Evolutionary conservation across 306 rosid genomes (phyloP), one percentile per base, ranked within the genome.

Genomic region (Vigna trinervia): DNA sequence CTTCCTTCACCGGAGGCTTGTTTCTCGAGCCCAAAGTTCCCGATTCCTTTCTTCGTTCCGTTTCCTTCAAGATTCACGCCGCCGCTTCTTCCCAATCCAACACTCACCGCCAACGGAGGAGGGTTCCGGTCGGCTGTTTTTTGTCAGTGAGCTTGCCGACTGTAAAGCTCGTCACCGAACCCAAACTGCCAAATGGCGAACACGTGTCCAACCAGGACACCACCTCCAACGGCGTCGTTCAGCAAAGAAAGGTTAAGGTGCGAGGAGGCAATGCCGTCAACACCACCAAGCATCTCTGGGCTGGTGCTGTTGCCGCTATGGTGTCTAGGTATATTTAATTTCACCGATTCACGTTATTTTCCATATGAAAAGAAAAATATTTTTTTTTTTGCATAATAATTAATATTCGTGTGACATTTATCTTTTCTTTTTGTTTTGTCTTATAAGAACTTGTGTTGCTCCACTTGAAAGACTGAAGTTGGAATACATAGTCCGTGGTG

Each of bases 271-370:
- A 69, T 71, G 97, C 96, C 68, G 78, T 95, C 86, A 95, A 92
- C 86, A 85, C 96, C 70, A 89, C 97, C 57, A 95, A 88, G 64
- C 97, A 95, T 84, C 88, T 95, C 10, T 95, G 97, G 99, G 81
- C 99, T 56, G 99, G 97, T 83, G 97, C 97, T 36, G 77, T 90
- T 8, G 97, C 97, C n/a, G 97, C 99, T 76, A 92, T 95, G 99
- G 99, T 95, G 84, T 92, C 99, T 65, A 92, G 97, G 99, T 94
- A 63, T 74, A 0, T 38, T 38, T 54, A 19, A 50, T 80, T 41
- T 73, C 63, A 36, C 48, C 50, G 4, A 38, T 63, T 36, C 43
- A 34, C 5, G 8, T 54, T 54, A 15, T 6, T 53, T 53, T 54
- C 30, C 22, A 57, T 7, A 0, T 8, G 46, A 41, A 41, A 41